Evolutionary conservation across 225 moss, liverwort and hornwort genomes (phyloP).

Genomic region (Rhytidiadelphus loreus): DNA sequence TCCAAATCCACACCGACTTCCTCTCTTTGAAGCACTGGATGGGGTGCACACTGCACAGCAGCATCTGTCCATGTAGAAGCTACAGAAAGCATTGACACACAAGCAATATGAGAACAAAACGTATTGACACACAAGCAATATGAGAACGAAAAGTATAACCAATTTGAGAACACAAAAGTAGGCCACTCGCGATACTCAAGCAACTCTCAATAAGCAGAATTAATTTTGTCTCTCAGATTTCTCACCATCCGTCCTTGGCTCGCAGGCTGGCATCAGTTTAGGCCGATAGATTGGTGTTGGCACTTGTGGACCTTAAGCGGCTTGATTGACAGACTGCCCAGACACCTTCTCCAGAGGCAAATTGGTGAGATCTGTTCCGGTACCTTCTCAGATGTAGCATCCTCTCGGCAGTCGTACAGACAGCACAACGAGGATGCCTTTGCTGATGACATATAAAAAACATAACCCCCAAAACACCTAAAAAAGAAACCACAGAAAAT

Average conservation of each 20-base stretch:
- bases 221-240: neutral
- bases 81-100: neutral
- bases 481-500: neutral
- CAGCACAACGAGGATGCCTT: neutral
- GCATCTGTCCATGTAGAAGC: slow-evolving; percentile 34
- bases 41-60: slow-evolving; percentile 37
- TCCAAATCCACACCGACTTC: slow-evolving; percentile 27
- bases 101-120: neutral
- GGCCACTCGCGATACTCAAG: neutral
- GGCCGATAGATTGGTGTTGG: neutral
- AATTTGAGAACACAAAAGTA: neutral
- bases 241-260: neutral
- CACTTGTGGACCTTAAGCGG: neutral
- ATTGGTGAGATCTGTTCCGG: neutral
- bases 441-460: neutral
- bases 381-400: neutral
- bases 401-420: neutral
- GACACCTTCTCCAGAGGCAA: neutral
- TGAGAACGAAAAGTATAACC: neutral
- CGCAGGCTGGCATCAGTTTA: neutral
- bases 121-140: neutral
- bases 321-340: neutral
- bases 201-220: neutral
- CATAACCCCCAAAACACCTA: neutral
- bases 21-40: slow-evolving; percentile 59